phyloP scores from a whole-genome alignment of 306 rosid species.

The Senna tora region DNA sequence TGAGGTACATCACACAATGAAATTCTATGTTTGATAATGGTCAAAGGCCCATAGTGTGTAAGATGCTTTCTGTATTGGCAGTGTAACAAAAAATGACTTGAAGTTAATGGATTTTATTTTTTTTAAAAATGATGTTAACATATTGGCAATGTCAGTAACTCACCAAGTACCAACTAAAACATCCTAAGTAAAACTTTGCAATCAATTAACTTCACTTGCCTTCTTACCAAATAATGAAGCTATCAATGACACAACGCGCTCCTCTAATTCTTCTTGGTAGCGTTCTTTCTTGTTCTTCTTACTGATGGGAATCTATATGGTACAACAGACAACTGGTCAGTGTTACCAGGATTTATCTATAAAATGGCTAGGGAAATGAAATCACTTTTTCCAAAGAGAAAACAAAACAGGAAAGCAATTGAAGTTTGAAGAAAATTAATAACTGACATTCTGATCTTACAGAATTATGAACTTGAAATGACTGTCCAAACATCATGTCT shows the following conservation, averaged over 20 bases:
- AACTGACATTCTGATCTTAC: too few relatives aligned
- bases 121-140: background rate
- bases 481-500: background rate
- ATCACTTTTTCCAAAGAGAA: conserved; percentile 15
- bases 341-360: background rate
- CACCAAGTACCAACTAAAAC: conserved; percentile 1
- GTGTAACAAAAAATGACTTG: conserved; percentile 13
- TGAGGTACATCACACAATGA: background rate
- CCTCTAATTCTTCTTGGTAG: conserved; percentile 93
- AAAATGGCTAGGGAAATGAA: background rate
- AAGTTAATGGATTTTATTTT: background rate
- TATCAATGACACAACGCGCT: conserved; percentile 78
- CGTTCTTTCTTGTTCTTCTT: conserved; percentile 90
- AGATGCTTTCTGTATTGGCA: conserved; percentile 9
- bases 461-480: conserved; percentile 1
- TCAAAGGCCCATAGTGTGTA: background rate
- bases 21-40: conserved; percentile 8
- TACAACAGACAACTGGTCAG: conserved; percentile 38
- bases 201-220: conserved; percentile 52
- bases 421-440: background rate
- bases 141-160: background rate
- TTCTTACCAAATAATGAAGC: conserved; percentile 97
- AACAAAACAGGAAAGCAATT: background rate
- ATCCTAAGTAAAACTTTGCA: conserved; percentile 38
- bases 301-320: conserved; percentile 63